Evolutionary conservation across 2,329 filamentous ascomycete species (phyloP).

Genomic region (Penicillium verrucosum): DNA sequence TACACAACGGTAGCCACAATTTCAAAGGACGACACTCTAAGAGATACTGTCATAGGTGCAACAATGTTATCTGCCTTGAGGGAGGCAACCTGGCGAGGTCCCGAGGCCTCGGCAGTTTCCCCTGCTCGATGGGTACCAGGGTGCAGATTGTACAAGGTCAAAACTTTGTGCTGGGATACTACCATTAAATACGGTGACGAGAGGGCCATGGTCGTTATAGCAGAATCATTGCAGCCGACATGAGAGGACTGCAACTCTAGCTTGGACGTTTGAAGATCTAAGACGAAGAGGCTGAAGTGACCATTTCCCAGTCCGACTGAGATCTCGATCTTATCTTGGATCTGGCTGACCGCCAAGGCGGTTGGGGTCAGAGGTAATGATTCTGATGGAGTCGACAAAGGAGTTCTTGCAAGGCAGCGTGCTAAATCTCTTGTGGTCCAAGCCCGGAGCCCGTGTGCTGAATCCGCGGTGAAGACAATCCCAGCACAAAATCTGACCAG

Average conservation of each 20-base stretch:
- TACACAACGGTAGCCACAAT: slow-evolving; percentile 85
- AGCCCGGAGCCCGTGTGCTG: slow-evolving; percentile 65
- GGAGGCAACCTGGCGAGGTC: slow-evolving; percentile 64
- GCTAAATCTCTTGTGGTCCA: slow-evolving; percentile 69
- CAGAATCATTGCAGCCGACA: slow-evolving; percentile 59
- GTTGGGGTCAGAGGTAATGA: slow-evolving; percentile 64
- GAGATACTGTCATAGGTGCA: slow-evolving; percentile 75
- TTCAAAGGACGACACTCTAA: slow-evolving; percentile 63
- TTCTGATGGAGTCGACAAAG: slow-evolving; percentile 43
- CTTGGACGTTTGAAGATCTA: slow-evolving; percentile 47
- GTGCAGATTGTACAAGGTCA: slow-evolving; percentile 71
- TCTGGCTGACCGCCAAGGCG: slow-evolving; percentile 40
- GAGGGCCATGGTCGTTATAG: slow-evolving; percentile 67
- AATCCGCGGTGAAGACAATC: slow-evolving; percentile 73
- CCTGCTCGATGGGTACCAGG: slow-evolving; percentile 2
- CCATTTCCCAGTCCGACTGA: slow-evolving; percentile 70
- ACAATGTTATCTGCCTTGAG: slow-evolving; percentile 76
- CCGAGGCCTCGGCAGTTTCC: slow-evolving; percentile 14
- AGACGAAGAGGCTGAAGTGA: slow-evolving; percentile 65
- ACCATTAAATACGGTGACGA: slow-evolving; percentile 74
- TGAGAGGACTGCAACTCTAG: slow-evolving; percentile 58
- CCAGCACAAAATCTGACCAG: slow-evolving; percentile 76
- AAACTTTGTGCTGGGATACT: slow-evolving; percentile 68
- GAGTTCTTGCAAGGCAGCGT: slow-evolving; percentile 54
- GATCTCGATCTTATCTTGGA: slow-evolving; percentile 54